Evolutionary conservation across 345 rosid genomes (phyloP).

Genomic region (Eutrema japonicum): DNA sequence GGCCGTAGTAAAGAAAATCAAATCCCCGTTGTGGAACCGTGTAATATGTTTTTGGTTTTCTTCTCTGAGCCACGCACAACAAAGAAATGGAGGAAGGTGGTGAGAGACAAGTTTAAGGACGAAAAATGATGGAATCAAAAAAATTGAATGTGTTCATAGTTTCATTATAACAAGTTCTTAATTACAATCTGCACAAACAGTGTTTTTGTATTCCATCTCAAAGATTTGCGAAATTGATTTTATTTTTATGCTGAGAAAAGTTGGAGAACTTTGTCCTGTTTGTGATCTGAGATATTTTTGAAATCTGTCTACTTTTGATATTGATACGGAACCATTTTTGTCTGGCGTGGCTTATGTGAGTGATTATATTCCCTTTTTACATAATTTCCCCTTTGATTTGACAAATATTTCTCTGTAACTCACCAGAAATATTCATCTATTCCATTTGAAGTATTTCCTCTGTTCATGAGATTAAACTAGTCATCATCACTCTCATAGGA

Average conservation of each 20-base stretch:
- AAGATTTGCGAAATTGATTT: slow-evolving; percentile 7
- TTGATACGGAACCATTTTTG: slow-evolving; percentile 24
- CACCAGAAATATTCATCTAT: slow-evolving; percentile 11
- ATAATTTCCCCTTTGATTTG: slow-evolving; percentile 1
- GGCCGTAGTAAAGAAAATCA: slow-evolving; percentile 48
- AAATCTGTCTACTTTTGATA: slow-evolving; percentile 8
- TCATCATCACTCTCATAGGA: neutral
- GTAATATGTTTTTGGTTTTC: slow-evolving; percentile 14
- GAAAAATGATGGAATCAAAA: slow-evolving; percentile 5
- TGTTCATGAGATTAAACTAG: slow-evolving; percentile 24
- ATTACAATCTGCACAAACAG: slow-evolving; percentile 6
- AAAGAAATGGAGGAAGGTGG: slow-evolving; percentile 9
- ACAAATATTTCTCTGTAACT: neutral
- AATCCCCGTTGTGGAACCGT: neutral
- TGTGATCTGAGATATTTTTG: slow-evolving; percentile 28
- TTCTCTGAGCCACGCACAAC: slow-evolving; percentile 23
- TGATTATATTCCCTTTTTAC: slow-evolving; percentile 31
- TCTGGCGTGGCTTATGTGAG: slow-evolving; percentile 31
- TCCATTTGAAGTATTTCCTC: slow-evolving; percentile 8
- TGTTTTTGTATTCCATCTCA: slow-evolving; percentile 19
- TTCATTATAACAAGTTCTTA: slow-evolving; percentile 18
- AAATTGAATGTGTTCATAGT: slow-evolving; percentile 30
- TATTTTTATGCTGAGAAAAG: slow-evolving; percentile 3
- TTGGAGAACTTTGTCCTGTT: slow-evolving; percentile 29
- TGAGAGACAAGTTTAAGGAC: neutral